Evolutionary conservation across 176 grass and related monocot genomes (phyloP).

Genomic region (Eleusine coracana): DNA sequence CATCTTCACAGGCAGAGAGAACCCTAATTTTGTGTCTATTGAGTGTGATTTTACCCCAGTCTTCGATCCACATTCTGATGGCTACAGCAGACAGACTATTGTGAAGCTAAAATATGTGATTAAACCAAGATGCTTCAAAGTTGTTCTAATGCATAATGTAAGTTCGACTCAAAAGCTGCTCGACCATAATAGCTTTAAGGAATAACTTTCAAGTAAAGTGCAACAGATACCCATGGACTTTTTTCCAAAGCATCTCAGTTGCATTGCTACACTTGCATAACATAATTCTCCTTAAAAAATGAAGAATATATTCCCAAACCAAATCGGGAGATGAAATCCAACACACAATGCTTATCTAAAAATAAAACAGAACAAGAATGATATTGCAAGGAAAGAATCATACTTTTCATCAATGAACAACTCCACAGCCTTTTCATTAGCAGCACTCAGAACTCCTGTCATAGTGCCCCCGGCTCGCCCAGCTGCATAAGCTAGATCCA

Average conservation of each 20-base stretch:
- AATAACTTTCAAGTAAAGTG: conserved; percentile 34
- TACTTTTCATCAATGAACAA: conserved; percentile 97
- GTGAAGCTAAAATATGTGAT: conserved; percentile 15
- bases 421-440: conserved; percentile 98
- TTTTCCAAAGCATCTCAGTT: not conserved
- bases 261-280: conserved; percentile 11
- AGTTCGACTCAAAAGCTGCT: conserved; percentile 25
- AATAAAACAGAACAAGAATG: not conserved
- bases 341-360: conserved; percentile 30
- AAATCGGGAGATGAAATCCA: conserved; percentile 30
- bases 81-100: not conserved
- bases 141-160: conserved; percentile 19
- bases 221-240: conserved; percentile 40
- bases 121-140: conserved; percentile 26
- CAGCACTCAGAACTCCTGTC: conserved; percentile 97
- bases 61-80: not conserved
- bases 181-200: conserved; percentile 35
- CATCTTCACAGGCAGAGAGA: not conserved
- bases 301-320: conserved; percentile 35
- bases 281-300: conserved; percentile 14
- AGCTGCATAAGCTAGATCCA: conserved; percentile 91
- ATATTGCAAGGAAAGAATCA: conserved; percentile 11
- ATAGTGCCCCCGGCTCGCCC: conserved; percentile 96
- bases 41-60: not conserved
- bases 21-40: not conserved